These are phyloP conservation scores for Microcos paniculata DNA, from an alignment of 345 rosid species.

Conservation along the genomic window DNA sequence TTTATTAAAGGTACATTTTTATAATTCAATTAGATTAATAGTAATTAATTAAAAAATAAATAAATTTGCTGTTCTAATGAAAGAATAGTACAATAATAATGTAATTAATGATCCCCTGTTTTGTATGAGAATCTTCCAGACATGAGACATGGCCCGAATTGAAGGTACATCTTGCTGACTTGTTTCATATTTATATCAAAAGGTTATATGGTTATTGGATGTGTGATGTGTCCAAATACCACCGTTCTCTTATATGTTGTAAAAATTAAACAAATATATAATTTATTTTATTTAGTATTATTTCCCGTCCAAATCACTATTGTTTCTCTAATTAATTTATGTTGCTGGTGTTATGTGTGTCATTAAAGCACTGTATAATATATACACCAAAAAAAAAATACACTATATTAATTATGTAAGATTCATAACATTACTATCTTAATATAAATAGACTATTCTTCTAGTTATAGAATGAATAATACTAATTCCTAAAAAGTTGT, in stretches of 20 bases:
- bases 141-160: not conserved
- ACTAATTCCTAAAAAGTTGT: not conserved
- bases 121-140: slow-evolving; percentile 11
- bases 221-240: not conserved
- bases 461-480: too few species aligned
- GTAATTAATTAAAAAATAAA: not conserved
- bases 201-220: not conserved
- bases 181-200: not conserved
- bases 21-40: not conserved
- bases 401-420: too few species aligned
- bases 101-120: not conserved
- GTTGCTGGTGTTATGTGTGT: not conserved
- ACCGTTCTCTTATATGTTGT: not conserved
- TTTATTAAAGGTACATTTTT: too few species aligned
- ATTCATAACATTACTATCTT: too few species aligned
- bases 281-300: not conserved
- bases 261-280: too few species aligned
- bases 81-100: not conserved
- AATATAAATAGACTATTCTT: too few species aligned
- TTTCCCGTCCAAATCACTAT: not conserved
- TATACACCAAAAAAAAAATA: too few species aligned
- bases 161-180: not conserved
- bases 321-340: not conserved
- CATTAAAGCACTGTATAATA: too few species aligned
- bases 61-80: not conserved